Evolutionary conservation across 2,329 filamentous ascomycete genomes (phyloP), one percentile per base, ranked within the genome.

Genomic region (Colletotrichum noveboracense): DNA sequence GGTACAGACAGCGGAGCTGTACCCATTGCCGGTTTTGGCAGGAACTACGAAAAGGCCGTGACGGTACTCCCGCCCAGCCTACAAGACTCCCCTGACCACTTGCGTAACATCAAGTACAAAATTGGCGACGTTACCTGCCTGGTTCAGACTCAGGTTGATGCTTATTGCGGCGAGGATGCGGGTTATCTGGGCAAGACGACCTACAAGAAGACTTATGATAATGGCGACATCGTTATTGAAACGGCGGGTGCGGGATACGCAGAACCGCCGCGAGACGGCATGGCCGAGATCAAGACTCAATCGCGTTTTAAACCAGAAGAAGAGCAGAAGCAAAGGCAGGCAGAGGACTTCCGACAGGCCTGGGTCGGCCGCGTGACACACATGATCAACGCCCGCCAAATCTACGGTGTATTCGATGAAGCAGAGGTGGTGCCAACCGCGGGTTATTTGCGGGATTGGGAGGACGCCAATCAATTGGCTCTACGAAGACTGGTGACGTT

Each of bases 361-460:
- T 83, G 81, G 81, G 80, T 82, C 28, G 80, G 81, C 7, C 78
- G 81, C 7, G 81, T 80, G 6, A 76, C 77, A 1, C 79, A 77
- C 38, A 66, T 83, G 4, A 80, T 82, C 10, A 66, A 55, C 1
- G 80, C 78, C 9, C 24, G 48, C 1, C 80, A 82, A 66, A 14
- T 5, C 2, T 8, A 78, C 0, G 80, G 80, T 16, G 5, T 16
- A 10, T 64, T 64, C 61, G n/a, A n/a, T 9, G 8, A 58, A 30
- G 24, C 55, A 58, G 10, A 30, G 14, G 21, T 26, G 55, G 8
- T 18, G 14, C 8, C n/a, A 16, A n/a, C 24, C 14, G 16, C 16
- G 21, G 4, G 66, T 34, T 0, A 58, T 78, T 9, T 16, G 21
- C 18, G 13, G 21, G n/a, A 36, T 8, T 75, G 55, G 62, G 73